phyloP scores from a whole-genome alignment of 2,329 filamentous ascomycete species.

The Ceratocystis cacaofunesta region DNA sequence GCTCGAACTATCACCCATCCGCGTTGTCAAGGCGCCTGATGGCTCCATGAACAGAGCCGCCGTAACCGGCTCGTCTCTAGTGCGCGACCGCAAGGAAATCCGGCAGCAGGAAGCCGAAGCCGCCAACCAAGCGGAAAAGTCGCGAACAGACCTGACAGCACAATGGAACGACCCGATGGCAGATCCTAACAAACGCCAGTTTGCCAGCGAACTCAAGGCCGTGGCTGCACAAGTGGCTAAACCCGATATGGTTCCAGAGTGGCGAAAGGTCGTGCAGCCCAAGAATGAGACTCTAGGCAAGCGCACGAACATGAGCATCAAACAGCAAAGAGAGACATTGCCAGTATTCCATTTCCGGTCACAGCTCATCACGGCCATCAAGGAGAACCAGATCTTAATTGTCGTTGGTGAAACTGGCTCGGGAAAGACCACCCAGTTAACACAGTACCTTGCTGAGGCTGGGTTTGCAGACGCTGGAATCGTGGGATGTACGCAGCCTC shows the following conservation, averaged over 20 bases:
- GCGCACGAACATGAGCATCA: slow-evolving; percentile 80
- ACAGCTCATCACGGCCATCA: slow-evolving; percentile 74
- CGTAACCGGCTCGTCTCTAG: slow-evolving; percentile 77
- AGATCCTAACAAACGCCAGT: slow-evolving; percentile 66
- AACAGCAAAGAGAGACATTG: slow-evolving; percentile 78
- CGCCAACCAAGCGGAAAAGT: slow-evolving; percentile 51
- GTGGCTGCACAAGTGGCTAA: slow-evolving; percentile 47
- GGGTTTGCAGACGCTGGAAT: slow-evolving; percentile 78
- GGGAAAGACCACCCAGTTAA: slow-evolving; percentile 92
- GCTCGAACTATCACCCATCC: slow-evolving; percentile 83
- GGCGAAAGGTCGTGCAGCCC: slow-evolving; percentile 71
- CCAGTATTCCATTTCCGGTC: slow-evolving; percentile 81
- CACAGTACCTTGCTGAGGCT: slow-evolving; percentile 85
- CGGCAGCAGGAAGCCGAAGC: slow-evolving; percentile 75
- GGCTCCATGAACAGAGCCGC: slow-evolving; percentile 95
- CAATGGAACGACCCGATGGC: slow-evolving; percentile 99
- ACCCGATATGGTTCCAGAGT: slow-evolving; percentile 66
- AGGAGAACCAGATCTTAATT: slow-evolving; percentile 79
- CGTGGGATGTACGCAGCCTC: slow-evolving; percentile 91
- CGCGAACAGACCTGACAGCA: slow-evolving; percentile 67
- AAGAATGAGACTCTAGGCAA: slow-evolving; percentile 73
- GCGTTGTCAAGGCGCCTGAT: slow-evolving; percentile 93
- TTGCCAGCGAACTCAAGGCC: slow-evolving; percentile 65
- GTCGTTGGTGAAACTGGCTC: slow-evolving; percentile 96
- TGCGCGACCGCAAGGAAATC: slow-evolving; percentile 79